These are phyloP conservation scores for Penicillium sp. DNA, from an alignment of 2,329 filamentous ascomycete species.

Conservation along the genomic window DNA sequence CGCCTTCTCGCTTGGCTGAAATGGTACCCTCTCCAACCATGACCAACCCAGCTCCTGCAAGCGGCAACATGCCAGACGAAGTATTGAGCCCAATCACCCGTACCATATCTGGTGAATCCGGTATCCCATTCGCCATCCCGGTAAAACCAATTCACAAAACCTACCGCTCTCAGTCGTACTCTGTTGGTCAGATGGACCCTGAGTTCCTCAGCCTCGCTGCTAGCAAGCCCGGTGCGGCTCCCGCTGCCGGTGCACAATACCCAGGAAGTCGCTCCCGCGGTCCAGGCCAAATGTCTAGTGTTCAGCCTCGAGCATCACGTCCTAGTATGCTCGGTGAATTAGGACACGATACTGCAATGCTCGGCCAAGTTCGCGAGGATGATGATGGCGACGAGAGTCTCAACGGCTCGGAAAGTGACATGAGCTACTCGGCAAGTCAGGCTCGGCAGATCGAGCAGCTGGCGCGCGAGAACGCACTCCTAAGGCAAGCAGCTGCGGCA, in stretches of 20 bases:
- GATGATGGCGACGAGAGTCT: slow-evolving; percentile 47
- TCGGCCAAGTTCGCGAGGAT: slow-evolving; percentile 51
- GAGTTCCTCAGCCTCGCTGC: slow-evolving; percentile 49
- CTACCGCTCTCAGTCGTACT: slow-evolving; percentile 94
- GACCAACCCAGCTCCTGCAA: slow-evolving; percentile 50
- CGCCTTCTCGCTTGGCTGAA: slow-evolving; percentile 70
- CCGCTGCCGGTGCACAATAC: slow-evolving; percentile 24
- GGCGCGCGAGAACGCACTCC: slow-evolving; percentile 48
- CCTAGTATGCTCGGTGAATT: slow-evolving; percentile 49
- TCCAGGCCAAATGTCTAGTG: slow-evolving; percentile 59
- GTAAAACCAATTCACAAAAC: slow-evolving; percentile 88
- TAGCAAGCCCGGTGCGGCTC: slow-evolving; percentile 30
- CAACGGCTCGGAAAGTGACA: slow-evolving; percentile 40
- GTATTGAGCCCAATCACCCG: slow-evolving; percentile 52
- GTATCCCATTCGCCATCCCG: slow-evolving; percentile 81
- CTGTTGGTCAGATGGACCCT: slow-evolving; percentile 82
- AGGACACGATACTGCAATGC: slow-evolving; percentile 47
- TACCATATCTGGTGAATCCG: slow-evolving; percentile 52
- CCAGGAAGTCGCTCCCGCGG: slow-evolving; percentile 38
- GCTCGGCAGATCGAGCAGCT: slow-evolving; percentile 50
- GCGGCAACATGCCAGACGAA: slow-evolving; percentile 51
- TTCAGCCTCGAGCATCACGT: slow-evolving; percentile 77
- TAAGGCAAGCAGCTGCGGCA: slow-evolving; percentile 47
- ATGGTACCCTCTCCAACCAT: slow-evolving; percentile 75
- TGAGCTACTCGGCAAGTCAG: slow-evolving; percentile 41